Base-by-base conservation (phyloP, 495 filamentous ascomycete genomes). In the Podospora australis region DNA sequence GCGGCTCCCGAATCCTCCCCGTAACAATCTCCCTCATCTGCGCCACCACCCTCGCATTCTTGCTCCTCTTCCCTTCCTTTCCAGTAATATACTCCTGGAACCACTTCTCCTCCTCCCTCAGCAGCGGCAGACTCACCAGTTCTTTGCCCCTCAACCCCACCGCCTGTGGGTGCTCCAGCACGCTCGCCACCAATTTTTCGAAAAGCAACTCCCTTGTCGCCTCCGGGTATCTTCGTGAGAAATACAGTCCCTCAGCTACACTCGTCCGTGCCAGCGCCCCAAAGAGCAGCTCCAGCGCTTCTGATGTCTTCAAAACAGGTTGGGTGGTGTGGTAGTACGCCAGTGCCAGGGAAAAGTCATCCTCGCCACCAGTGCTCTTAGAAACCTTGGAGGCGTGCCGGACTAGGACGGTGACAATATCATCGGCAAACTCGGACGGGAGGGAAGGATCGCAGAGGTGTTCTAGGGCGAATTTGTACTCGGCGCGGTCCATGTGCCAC, bases 381-480 rank as follows among this genome's bases (percentile, higher is more conserved):
- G 6, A 6, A 29, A 29, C 26, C 26, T 11, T 68, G 2, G 78
- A 68, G 48, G 80, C 68, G 47, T 81, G 69, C 10, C 72, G 70
- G 26, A 86, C 81, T n/a, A 92, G 75, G 20, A 73, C 73, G 29
- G 78, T 71, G 48, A 89, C 75, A 39, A 90, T 88, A 45, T 90
- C 86, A 62, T 90, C 86, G 24, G 84, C 78, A 55, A 90, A 90
- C 22, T 86, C 87, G 21, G 86, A 79, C 24, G 86, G 80, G 11
- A 90, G 72, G 4, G 83, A 82, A 2, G 87, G 86, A 50, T 89
- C 80, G 7, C 84, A 80, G 14, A 92, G 76, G 52, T 82, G 78
- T 50, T 86, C 78, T 17, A 89, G 67, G 4, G 87, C 87, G 46
- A 75, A 72, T 78, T 77, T 73, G 64, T 87, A 88, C 39, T 87